Conservation (phyloP, 352 stramenopile genomes). For the Aphanomyces euteiches region DNA sequence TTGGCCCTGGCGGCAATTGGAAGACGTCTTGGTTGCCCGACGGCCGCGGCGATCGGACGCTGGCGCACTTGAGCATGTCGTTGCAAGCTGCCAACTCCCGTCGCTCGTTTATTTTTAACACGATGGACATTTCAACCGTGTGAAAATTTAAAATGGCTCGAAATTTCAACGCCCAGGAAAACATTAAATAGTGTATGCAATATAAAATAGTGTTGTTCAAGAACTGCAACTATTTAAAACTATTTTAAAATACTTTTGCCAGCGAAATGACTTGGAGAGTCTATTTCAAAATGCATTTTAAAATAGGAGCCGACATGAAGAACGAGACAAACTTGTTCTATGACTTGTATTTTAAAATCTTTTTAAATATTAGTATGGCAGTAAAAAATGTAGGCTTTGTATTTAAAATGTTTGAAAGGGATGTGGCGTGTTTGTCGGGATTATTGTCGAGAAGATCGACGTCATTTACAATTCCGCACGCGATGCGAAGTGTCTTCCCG, state of each 20-base stretch:
- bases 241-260: too few relatives aligned
- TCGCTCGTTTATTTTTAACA: not conserved
- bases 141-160: too few relatives aligned
- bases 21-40: constrained; percentile 25
- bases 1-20: constrained; percentile 3
- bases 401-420: not conserved
- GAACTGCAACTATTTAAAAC: too few relatives aligned
- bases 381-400: not conserved
- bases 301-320: too few relatives aligned
- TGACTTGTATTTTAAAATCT: not conserved
- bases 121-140: not conserved
- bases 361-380: not conserved
- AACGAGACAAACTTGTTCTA: not conserved
- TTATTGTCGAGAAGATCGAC: too few relatives aligned
- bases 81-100: not conserved
- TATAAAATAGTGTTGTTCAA: too few relatives aligned
- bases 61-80: constrained; percentile 23
- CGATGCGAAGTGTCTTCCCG: not conserved
- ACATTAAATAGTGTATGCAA: too few relatives aligned
- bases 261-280: too few relatives aligned
- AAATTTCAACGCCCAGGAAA: too few relatives aligned
- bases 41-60: not conserved
- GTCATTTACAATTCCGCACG: not conserved
- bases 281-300: too few relatives aligned
- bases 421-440: not conserved